Evolutionary conservation across 768 basidiomycete species (phyloP), one percentile per base, ranked within the genome.

Genomic region (Dictyophora rubrovolvata): DNA sequence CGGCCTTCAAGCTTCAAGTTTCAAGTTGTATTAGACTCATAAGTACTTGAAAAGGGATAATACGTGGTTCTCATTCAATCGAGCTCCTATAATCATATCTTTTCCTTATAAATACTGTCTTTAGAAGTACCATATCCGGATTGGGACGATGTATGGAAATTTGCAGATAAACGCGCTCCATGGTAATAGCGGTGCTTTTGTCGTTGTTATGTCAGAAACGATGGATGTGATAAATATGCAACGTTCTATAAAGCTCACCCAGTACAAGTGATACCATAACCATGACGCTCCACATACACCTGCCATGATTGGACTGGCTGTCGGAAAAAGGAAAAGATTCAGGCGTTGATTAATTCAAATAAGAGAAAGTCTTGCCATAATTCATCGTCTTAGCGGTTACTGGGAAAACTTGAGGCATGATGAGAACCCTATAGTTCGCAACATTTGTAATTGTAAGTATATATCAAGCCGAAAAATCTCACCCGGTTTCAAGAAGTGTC

Each of bases 381-480:
- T 64, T 64, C 63, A 64, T 64, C 36, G 63, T 64, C 8, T 28
- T 22, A 10, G 63, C 56, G 20, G 53, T 65, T 12, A 64, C 60
- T 22, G 63, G 63, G 48, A 36, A 51, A 12, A 64, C 64, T 65
- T 64, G 63, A 17, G 63, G 63, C 63, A 64, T 65, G 55, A 64
- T 65, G 14, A 64, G 51, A 49, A 64, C 56, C 5, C 63, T 65
- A 28, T 4, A 16, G 16, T 52, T 5, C 12, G 8, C 8, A 17
- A 20, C 16, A 28, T 36, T 7, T 37, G 1, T 36, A 23, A 58
- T 5, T 57, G 16, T 35, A 56, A 6, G 33, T 7, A 56, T 7
- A 28, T 10, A 21, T 53, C 61, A 28, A 33, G 53, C 8, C 18
- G 42, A 35, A 42, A 4, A 9, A 20, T 62, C 52, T 33, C 6